Percentiles rank a stretch among this genome's conserved stretches.
Conservation (phyloP, 352 stramenopile species). For the Phytophthora citrophthora region DNA sequence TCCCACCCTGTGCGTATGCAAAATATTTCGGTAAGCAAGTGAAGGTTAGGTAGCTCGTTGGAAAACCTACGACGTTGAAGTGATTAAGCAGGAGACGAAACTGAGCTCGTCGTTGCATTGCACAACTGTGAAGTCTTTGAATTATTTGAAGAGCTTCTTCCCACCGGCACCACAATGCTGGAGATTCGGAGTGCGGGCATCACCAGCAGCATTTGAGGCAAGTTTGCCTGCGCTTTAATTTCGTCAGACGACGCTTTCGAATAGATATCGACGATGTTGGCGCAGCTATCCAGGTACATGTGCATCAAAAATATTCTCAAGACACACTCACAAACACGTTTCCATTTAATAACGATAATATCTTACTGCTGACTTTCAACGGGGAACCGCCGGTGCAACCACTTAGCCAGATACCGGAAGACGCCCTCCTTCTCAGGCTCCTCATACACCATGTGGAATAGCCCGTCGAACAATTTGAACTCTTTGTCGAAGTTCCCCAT, state of each 20-base stretch:
- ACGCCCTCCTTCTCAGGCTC: conserved; percentile 62
- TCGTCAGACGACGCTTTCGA: neutral
- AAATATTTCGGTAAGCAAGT: too few relatives aligned
- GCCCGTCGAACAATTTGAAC: conserved; percentile 62
- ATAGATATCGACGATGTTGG: too few relatives aligned
- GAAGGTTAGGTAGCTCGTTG: neutral
- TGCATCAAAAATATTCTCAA: too few relatives aligned
- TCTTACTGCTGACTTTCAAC: conserved; percentile 15
- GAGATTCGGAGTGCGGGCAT: neutral
- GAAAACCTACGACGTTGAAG: neutral
- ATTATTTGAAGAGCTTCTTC: too few relatives aligned
- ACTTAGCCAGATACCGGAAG: conserved; percentile 48
- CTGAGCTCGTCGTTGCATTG: conserved; percentile 10
- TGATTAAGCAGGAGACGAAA: conserved; percentile 3
- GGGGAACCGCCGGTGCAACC: conserved; percentile 39
- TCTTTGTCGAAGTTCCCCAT: conserved; percentile 64
- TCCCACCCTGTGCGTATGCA: neutral
- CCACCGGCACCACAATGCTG: too few relatives aligned
- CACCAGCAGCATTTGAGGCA: neutral
- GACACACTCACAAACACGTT: neutral
- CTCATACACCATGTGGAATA: conserved; percentile 66
- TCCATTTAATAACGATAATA: conserved; percentile 14
- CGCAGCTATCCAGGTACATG: too few relatives aligned
- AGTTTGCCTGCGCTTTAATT: neutral
- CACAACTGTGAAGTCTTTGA: neutral